phyloP scores from a whole-genome alignment of 2,329 filamentous ascomycete species.

The Talaromyces islandicus region DNA sequence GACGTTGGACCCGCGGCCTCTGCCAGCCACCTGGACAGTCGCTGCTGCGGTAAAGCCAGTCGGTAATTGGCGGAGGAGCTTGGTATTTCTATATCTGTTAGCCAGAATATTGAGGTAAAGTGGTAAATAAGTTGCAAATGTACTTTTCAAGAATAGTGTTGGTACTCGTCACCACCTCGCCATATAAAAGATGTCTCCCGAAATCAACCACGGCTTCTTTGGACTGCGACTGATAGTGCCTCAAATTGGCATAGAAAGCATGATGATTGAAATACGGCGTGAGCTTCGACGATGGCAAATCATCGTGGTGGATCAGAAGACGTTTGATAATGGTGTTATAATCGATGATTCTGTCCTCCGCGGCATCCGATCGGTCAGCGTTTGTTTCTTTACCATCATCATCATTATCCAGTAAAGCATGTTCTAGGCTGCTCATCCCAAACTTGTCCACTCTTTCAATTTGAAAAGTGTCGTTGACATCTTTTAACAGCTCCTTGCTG shows the following conservation, averaged over 20 bases:
- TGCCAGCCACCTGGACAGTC: slow-evolving; percentile 78
- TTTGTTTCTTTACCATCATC: slow-evolving; percentile 11
- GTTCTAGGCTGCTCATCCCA: slow-evolving; percentile 51
- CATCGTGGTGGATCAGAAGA: slow-evolving; percentile 63
- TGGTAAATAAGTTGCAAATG: slow-evolving; percentile 12
- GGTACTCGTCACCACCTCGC: slow-evolving; percentile 87
- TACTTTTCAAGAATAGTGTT: slow-evolving; percentile 89
- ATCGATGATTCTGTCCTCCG: slow-evolving; percentile 59
- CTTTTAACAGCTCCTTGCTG: slow-evolving; percentile 55
- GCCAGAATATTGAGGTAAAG: not conserved
- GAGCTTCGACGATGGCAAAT: slow-evolving; percentile 62
- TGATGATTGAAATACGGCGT: slow-evolving; percentile 85
- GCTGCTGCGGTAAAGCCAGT: slow-evolving; percentile 84
- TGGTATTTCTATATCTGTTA: slow-evolving; percentile 57
- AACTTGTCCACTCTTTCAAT: slow-evolving; percentile 63
- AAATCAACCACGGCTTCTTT: slow-evolving; percentile 57
- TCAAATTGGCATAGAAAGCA: slow-evolving; percentile 67
- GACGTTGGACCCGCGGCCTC: slow-evolving; percentile 84
- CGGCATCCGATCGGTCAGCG: slow-evolving; percentile 25
- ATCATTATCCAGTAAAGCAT: slow-evolving; percentile 43
- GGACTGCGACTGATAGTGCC: slow-evolving; percentile 57
- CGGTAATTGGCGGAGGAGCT: slow-evolving; percentile 68
- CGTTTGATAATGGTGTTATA: slow-evolving; percentile 68
- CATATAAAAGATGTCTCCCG: slow-evolving; percentile 75
- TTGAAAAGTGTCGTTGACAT: slow-evolving; percentile 76